Conservation (phyloP, 805 yeast species). For the Wickerhamiella vanderwaltii region DNA sequence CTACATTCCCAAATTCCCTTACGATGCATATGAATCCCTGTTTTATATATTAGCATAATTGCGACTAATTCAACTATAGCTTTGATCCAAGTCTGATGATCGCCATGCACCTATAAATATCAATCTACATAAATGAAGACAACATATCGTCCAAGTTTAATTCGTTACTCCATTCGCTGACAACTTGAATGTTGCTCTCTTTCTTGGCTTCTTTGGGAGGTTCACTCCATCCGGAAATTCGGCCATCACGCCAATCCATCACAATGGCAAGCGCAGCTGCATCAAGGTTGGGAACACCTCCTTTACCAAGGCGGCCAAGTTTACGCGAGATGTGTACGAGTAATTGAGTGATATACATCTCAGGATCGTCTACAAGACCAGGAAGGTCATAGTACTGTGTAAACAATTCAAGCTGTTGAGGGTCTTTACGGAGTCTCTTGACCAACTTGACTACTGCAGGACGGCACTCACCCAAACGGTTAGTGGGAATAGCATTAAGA, state of each 20-base stretch:
- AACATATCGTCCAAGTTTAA: slow-evolving; percentile 82
- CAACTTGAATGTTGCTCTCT: slow-evolving; percentile 57
- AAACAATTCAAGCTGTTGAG: slow-evolving; percentile 54
- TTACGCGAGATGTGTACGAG: slow-evolving; percentile 86
- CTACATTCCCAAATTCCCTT: no score
- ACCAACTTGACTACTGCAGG: slow-evolving; percentile 69
- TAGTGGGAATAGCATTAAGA: slow-evolving; percentile 80
- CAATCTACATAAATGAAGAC: slow-evolving; percentile 12
- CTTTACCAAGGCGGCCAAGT: slow-evolving; percentile 82
- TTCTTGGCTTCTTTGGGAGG: slow-evolving; percentile 43
- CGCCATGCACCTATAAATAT: background rate
- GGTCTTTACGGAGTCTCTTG: slow-evolving; percentile 59
- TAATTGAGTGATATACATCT: slow-evolving; percentile 72
- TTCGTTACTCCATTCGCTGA: slow-evolving; percentile 84
- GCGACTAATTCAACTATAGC: background rate
- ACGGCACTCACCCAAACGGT: slow-evolving; percentile 70
- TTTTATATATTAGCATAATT: slow-evolving; percentile 1
- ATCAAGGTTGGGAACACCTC: slow-evolving; percentile 83
- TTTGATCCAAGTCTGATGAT: no score
- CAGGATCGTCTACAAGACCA: slow-evolving; percentile 61
- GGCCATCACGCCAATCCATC: slow-evolving; percentile 96
- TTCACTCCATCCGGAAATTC: slow-evolving; percentile 79
- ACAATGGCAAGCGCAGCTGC: slow-evolving; percentile 74
- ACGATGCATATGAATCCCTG: no score
- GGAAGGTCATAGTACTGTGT: slow-evolving; percentile 67